These are phyloP conservation scores for Camptophora hylomeconis DNA, from an alignment of 2,329 filamentous ascomycete species.

Conservation along the genomic window DNA sequence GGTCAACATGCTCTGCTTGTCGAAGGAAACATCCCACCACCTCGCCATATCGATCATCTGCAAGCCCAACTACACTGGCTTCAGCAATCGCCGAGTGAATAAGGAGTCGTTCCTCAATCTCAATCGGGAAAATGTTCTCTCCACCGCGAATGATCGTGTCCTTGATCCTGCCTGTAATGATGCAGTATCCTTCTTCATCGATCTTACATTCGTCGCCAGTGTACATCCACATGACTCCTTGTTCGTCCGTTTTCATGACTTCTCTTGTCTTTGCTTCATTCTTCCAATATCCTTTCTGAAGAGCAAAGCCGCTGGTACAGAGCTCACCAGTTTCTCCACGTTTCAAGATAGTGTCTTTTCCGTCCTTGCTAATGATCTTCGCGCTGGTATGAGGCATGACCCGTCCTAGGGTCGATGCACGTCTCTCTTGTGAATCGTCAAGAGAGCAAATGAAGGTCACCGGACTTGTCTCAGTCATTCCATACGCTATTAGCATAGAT, in stretches of 20 bases:
- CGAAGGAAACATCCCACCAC: conserved; percentile 65
- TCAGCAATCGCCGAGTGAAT: conserved; percentile 57
- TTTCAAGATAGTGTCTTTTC: conserved; percentile 46
- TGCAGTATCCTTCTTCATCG: conserved; percentile 61
- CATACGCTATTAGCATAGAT: conserved; percentile 88
- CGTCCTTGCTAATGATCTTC: conserved; percentile 65
- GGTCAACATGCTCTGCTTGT: conserved; percentile 24
- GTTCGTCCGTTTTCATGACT: conserved; percentile 39
- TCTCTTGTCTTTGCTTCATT: conserved; percentile 56
- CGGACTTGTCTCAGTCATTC: conserved; percentile 79
- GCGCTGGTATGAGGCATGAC: conserved; percentile 67
- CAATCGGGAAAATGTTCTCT: conserved; percentile 88
- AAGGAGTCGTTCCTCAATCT: conserved; percentile 77
- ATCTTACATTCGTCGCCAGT: conserved; percentile 84
- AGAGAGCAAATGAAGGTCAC: conserved; percentile 61
- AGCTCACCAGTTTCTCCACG: conserved; percentile 63
- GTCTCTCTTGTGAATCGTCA: conserved; percentile 56
- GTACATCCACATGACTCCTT: conserved; percentile 62
- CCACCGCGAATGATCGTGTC: conserved; percentile 88
- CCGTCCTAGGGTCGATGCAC: conserved; percentile 61
- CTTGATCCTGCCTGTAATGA: conserved; percentile 54
- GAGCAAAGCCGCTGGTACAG: conserved; percentile 66
- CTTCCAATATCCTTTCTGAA: conserved; percentile 82
- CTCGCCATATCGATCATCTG: conserved; percentile 72
- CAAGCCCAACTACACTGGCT: conserved; percentile 68